Base-by-base conservation (phyloP, 176 grass and related monocot genomes). In the Panicum miliaceum region DNA sequence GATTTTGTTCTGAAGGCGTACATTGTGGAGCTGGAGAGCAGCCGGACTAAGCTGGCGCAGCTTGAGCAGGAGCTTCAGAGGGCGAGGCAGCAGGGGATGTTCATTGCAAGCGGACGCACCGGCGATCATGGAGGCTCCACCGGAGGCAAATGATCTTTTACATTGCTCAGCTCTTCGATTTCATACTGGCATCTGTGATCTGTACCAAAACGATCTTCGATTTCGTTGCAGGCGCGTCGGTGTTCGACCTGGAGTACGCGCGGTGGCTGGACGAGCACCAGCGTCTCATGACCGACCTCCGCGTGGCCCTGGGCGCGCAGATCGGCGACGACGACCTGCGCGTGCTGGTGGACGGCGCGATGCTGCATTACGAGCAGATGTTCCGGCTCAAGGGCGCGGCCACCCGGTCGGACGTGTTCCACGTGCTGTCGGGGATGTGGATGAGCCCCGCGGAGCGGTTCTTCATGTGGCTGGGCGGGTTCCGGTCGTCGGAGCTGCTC, bases 391-490 rank as follows among this genome's bases (percentile, higher is more conserved):
- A 98, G 87, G 51, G 73, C 64, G 36, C 75, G 3, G 96, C 91
- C 7, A 90, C 93, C 1, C 88, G 91, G 56, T 73, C 89, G 0
- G 93, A 98, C 54, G 89, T 95, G 50, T 98, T 98, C 74, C 96
- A 98, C 46, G 87, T 98, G 35, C 52, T 99, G 35, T 99, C 96
- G 0, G 96, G 93, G 50, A 99, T 99, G 96, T 99, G 96, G 96
- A 47, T 89, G 46, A 89, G 87, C 73, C 96, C 96, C 0, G 96
- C 91, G 1, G 96, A 99, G 81, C 90, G 96, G 2, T 94, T 94
- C 74, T 99, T 99, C 86, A 96, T 99, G 96, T 99, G 93, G 96
- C 83, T 99, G 12, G 96, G 96, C 13, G 96, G 91, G 20, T 95
- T 96, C 74, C 91, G 93, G 2, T 89, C 96, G 8, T 98, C 96